Evolutionary conservation across 345 rosid genomes (phyloP).

Genomic region (Lepidium africanum): DNA sequence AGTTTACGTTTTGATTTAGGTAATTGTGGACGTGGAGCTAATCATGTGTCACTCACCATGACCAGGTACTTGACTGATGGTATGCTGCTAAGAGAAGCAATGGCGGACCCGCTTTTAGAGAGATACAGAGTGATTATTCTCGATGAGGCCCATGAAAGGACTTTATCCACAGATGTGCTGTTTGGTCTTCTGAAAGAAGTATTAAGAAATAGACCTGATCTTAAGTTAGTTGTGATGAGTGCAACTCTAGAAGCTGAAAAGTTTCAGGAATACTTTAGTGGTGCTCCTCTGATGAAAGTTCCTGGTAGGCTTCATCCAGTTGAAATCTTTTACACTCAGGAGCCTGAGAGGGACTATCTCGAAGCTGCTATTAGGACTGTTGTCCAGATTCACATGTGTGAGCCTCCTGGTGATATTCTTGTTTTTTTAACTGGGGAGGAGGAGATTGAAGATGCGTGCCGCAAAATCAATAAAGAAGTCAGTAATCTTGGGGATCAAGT

Average conservation of each 20-base stretch:
- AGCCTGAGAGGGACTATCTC: conserved; percentile 95
- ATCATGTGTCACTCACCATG: not conserved
- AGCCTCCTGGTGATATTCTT: conserved; percentile 86
- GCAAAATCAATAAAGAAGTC: conserved; percentile 68
- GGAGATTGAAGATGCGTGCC: conserved; percentile 99
- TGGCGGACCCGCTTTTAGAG: conserved; percentile 96
- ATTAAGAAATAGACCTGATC: conserved; percentile 68
- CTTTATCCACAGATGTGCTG: conserved; percentile 84
- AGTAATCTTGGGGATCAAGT: conserved; percentile 76
- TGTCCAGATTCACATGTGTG: conserved; percentile 84
- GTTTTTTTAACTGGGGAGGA: conserved; percentile 98
- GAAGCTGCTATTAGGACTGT: conserved; percentile 95
- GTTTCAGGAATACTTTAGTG: conserved; percentile 83
- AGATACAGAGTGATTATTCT: conserved; percentile 93
- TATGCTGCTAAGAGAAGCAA: conserved; percentile 95
- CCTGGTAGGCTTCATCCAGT: conserved; percentile 99
- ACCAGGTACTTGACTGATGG: conserved; percentile 97
- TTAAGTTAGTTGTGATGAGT: conserved; percentile 99
- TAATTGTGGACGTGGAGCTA: not conserved
- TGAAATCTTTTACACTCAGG: conserved; percentile 92
- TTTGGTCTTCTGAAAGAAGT: conserved; percentile 97
- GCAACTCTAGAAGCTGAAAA: conserved; percentile 99
- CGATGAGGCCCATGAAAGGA: conserved; percentile 98
- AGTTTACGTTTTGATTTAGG: not conserved
- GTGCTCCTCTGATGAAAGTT: conserved; percentile 98